phyloP scores from a whole-genome alignment of 1,284 basidiomycete species.

The Marasmius fiardii region DNA sequence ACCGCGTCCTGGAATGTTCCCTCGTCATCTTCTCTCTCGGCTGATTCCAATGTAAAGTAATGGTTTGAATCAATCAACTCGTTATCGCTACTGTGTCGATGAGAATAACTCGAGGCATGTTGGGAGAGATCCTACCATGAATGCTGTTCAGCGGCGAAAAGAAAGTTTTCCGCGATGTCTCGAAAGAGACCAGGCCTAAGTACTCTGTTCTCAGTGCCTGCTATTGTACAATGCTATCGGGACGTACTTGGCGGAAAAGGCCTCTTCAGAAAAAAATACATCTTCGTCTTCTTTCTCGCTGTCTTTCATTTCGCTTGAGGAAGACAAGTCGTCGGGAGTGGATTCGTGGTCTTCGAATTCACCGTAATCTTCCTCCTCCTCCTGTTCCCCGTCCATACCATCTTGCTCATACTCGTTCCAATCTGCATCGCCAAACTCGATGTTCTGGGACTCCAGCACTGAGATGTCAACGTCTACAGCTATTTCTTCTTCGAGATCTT shows the following conservation, averaged over 20 bases:
- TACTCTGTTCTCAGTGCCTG: background rate
- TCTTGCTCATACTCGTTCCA: background rate
- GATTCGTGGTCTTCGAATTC: background rate
- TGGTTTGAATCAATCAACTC: too few species aligned
- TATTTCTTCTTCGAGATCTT: conserved; percentile 21
- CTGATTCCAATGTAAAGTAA: too few species aligned
- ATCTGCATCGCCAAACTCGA: conserved; percentile 23
- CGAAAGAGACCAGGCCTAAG: too few species aligned
- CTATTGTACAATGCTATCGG: background rate
- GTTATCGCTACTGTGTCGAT: background rate
- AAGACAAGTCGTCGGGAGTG: background rate
- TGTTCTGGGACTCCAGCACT: conserved; percentile 18
- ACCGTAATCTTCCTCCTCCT: conserved; percentile 6
- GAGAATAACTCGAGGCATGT: background rate
- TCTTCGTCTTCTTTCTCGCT: background rate
- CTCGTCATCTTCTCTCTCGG: too few species aligned
- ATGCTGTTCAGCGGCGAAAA: too few species aligned
- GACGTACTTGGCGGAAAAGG: background rate
- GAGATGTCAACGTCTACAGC: conserved; percentile 23
- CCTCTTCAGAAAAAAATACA: background rate
- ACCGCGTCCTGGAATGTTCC: background rate
- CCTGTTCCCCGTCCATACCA: background rate
- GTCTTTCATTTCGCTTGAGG: background rate
- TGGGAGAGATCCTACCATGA: background rate
- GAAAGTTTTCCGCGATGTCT: too few species aligned